phyloP scores from a whole-genome alignment of 2,329 filamentous ascomycete genomes.

The Amesomyces nigricolor region DNA sequence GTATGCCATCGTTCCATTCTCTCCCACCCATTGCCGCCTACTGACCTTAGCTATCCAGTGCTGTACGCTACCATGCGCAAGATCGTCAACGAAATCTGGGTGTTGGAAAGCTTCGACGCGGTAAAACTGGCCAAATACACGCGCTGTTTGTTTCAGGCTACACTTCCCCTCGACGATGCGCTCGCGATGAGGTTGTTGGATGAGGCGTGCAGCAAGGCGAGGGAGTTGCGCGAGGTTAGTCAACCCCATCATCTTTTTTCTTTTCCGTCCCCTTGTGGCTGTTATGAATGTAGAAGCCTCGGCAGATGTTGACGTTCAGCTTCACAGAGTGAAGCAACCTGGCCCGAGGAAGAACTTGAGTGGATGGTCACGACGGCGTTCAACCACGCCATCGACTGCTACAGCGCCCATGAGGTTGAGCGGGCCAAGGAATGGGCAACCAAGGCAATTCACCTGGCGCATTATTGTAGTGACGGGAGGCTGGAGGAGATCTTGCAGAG shows the following conservation, averaged over 20 bases:
- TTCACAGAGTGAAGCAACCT: conserved; percentile 39
- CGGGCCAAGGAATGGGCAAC: conserved; percentile 56
- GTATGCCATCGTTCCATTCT: conserved; percentile 32
- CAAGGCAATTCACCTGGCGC: conserved; percentile 57
- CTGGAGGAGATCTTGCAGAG: conserved; percentile 41
- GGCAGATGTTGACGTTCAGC: conserved; percentile 1
- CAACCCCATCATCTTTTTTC: not conserved
- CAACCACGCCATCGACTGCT: conserved; percentile 66
- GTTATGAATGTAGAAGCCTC: not conserved
- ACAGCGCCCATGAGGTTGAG: conserved; percentile 48
- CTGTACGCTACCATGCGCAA: conserved; percentile 53
- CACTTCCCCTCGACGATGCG: conserved; percentile 51
- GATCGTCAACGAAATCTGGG: conserved; percentile 64
- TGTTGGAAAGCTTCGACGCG: conserved; percentile 49
- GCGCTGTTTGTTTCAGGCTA: conserved; percentile 67
- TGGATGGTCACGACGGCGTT: conserved; percentile 68
- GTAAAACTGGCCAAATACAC: conserved; percentile 68
- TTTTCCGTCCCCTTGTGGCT: too few relatives aligned
- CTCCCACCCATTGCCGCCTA: not conserved
- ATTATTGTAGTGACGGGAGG: conserved; percentile 48
- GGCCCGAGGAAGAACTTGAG: conserved; percentile 64
- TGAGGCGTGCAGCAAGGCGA: conserved; percentile 53
- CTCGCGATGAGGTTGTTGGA: conserved; percentile 56
- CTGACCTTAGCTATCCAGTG: conserved; percentile 32
- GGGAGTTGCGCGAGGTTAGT: conserved; percentile 44